Evolutionary conservation across 1,139 yeast genomes (phyloP).

Genomic region (Nadsonia starkeyi-henricii): DNA sequence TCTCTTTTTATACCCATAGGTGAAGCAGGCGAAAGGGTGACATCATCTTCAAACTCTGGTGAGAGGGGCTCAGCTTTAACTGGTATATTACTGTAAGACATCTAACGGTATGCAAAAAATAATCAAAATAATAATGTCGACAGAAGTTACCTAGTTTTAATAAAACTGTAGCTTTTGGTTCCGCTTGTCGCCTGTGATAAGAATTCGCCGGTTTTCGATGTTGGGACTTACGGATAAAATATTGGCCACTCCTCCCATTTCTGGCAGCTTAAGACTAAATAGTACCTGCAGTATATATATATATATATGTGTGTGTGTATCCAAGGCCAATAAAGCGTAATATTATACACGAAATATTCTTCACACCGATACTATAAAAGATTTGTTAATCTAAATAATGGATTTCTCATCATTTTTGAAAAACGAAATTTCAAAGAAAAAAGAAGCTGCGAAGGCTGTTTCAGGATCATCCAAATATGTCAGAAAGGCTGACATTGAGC

Average conservation of each 20-base stretch:
- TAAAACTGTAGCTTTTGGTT: no score
- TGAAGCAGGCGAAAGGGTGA: conserved; percentile 22
- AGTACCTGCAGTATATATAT: no score
- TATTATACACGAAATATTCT: no score
- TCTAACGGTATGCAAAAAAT: background rate
- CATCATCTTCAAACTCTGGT: conserved; percentile 24
- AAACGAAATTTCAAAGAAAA: conserved; percentile 23
- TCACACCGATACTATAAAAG: no score
- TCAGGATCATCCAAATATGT: conserved; percentile 8
- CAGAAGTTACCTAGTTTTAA: no score
- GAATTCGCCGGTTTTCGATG: background rate
- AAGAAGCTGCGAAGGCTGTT: conserved; percentile 10
- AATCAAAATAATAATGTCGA: no score
- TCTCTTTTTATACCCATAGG: conserved; percentile 9
- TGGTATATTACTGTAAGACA: background rate
- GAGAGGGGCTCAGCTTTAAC: background rate
- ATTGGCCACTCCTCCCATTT: no score
- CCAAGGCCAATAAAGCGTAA: no score
- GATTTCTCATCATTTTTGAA: conserved; percentile 21
- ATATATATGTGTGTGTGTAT: no score
- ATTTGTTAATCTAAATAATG: conserved; percentile 11
- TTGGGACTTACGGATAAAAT: background rate
- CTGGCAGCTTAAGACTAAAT: no score
- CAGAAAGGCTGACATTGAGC: conserved; percentile 15
- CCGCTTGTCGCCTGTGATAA: background rate